Percentiles rank a stretch among this genome's conserved stretches.
Conservation (phyloP, 2,329 filamentous ascomycete species). For the Calonectria fujianensis region DNA sequence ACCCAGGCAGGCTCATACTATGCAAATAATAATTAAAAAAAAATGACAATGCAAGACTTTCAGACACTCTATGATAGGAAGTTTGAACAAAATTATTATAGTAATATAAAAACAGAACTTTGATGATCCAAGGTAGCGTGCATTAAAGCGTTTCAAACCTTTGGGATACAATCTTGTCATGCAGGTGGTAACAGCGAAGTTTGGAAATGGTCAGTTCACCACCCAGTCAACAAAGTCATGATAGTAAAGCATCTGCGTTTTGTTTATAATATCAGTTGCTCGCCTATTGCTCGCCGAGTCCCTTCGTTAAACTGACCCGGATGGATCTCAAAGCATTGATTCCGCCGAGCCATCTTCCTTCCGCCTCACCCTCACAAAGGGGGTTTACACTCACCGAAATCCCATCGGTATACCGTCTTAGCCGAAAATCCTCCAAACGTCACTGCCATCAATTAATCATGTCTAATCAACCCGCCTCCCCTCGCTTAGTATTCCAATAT, state of each 20-base stretch:
- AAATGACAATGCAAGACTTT: background rate
- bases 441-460: background rate
- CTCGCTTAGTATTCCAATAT: background rate
- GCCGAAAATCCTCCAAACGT: background rate
- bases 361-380: background rate
- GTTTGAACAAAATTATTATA: background rate
- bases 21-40: background rate
- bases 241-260: background rate
- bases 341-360: background rate
- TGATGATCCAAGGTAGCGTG: background rate
- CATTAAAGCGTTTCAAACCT: background rate
- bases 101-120: too few relatives aligned
- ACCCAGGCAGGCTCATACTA: background rate
- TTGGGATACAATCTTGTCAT: background rate
- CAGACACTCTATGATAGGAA: background rate
- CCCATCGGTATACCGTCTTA: background rate
- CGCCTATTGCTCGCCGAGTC: background rate
- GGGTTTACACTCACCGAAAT: background rate
- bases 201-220: background rate
- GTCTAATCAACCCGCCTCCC: background rate
- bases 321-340: background rate
- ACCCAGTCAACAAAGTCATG: background rate
- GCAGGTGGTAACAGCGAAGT: background rate
- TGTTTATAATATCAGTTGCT: background rate
- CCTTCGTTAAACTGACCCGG: background rate